Conservation (phyloP, 257 asterid genomes). For the Solanum okadae region DNA sequence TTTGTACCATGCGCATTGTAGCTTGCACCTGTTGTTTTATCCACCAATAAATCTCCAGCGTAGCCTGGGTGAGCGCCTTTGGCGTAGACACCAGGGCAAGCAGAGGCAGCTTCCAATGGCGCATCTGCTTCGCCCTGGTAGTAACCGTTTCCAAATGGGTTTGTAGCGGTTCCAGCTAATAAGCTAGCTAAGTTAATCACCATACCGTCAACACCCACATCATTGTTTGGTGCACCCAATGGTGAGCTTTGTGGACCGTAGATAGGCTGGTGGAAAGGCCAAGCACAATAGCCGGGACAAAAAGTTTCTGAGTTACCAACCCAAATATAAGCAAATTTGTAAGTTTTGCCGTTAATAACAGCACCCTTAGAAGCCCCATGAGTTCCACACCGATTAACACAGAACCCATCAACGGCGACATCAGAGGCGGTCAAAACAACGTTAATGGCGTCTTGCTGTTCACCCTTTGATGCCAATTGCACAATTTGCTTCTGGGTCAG, state of each 20-base stretch:
- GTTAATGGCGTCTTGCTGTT: conserved; percentile 34
- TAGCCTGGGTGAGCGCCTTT: conserved; percentile 82
- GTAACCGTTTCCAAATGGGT: conserved; percentile 71
- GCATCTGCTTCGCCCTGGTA: conserved; percentile 58
- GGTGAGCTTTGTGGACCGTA: conserved; percentile 79
- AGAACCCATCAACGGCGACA: conserved; percentile 55
- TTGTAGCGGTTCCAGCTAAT: conserved; percentile 57
- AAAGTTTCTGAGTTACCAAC: conserved; percentile 52
- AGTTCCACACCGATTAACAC: conserved; percentile 51
- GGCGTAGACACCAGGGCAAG: conserved; percentile 70
- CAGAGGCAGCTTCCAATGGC: conserved; percentile 63
- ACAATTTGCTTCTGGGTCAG: conserved; percentile 41
- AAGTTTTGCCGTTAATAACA: conserved; percentile 13
- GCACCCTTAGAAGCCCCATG: conserved; percentile 39
- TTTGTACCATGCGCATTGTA: conserved; percentile 60
- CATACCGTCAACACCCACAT: conserved; percentile 60
- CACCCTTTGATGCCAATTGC: conserved; percentile 47
- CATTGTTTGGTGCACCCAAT: conserved; percentile 57
- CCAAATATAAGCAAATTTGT: conserved; percentile 64
- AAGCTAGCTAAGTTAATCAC: conserved; percentile 44
- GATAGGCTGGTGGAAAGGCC: conserved; percentile 76
- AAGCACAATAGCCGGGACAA: conserved; percentile 58
- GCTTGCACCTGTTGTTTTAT: conserved; percentile 56
- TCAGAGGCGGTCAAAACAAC: conserved; percentile 48
- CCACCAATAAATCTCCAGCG: conserved; percentile 60